A percentile compares a stretch with the other conserved stretches of the same genome.
Conservation (phyloP, 805 yeast species). For the Lachancea dasiensis region DNA sequence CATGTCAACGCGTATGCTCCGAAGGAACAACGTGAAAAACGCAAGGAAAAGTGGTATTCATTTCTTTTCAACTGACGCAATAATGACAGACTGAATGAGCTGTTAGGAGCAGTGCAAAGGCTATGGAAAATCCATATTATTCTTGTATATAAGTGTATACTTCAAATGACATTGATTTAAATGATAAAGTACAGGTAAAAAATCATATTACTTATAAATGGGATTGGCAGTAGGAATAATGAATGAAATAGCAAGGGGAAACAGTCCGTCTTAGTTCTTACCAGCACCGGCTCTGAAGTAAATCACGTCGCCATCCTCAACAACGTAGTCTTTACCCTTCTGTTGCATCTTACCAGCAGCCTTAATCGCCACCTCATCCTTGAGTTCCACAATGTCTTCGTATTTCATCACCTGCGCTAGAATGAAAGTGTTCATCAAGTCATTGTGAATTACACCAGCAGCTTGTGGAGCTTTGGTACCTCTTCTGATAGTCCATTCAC, state of each 20-base stretch:
- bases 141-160: not conserved
- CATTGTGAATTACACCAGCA: slow-evolving; percentile 96
- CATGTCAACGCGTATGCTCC: slow-evolving; percentile 76
- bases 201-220: too few species aligned
- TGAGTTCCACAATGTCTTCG: slow-evolving; percentile 65
- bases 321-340: slow-evolving; percentile 93
- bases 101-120: too few species aligned
- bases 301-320: slow-evolving; percentile 91
- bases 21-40: slow-evolving; percentile 57
- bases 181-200: slow-evolving; percentile 1
- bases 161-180: not conserved
- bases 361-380: slow-evolving; percentile 77
- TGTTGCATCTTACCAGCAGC: slow-evolving; percentile 83
- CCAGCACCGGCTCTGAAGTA: slow-evolving; percentile 94
- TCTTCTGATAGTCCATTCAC: slow-evolving; percentile 95
- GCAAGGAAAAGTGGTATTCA: slow-evolving; percentile 53
- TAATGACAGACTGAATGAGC: too few species aligned
- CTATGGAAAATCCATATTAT: too few species aligned
- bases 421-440: slow-evolving; percentile 89
- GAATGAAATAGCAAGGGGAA: not conserved
- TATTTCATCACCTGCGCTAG: slow-evolving; percentile 89
- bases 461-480: slow-evolving; percentile 98
- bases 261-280: slow-evolving; percentile 52
- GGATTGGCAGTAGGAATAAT: slow-evolving; percentile 1
- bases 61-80: slow-evolving; percentile 24